Conservation (phyloP, 148 eudicot genomes). For the Amaranthus palmeri region DNA sequence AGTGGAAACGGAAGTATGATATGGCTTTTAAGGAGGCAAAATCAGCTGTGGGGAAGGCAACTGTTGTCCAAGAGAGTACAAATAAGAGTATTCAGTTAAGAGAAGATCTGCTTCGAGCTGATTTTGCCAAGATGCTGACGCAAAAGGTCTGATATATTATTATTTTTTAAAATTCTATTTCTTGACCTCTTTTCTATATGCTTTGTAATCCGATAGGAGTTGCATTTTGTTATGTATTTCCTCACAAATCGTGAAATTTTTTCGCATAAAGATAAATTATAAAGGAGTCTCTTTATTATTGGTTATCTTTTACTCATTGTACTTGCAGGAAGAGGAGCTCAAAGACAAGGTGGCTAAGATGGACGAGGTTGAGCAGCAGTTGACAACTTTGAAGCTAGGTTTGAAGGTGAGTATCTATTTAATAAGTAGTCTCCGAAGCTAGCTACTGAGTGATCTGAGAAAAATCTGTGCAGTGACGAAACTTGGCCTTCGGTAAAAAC, state of each 20-base stretch:
- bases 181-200: background rate
- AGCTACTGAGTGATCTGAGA: background rate
- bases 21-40: slow-evolving; percentile 76
- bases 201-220: background rate
- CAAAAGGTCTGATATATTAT: slow-evolving; percentile 50
- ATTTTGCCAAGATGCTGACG: slow-evolving; percentile 55
- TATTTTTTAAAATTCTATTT: background rate
- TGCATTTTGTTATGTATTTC: background rate
- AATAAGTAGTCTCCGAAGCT: background rate
- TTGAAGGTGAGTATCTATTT: slow-evolving; percentile 52
- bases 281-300: background rate
- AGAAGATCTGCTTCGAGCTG: slow-evolving; percentile 77
- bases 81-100: slow-evolving; percentile 67
- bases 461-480: background rate
- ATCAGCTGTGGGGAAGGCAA: slow-evolving; percentile 83
- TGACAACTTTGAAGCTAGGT: slow-evolving; percentile 69
- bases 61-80: slow-evolving; percentile 61
- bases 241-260: background rate
- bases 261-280: slow-evolving; percentile 1
- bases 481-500: background rate
- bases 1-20: slow-evolving; percentile 90
- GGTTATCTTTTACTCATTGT: background rate
- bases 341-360: slow-evolving; percentile 61
- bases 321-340: slow-evolving; percentile 72
- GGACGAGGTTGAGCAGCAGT: slow-evolving; percentile 68